Percentiles rank a stretch among this genome's conserved stretches.
Evolutionary conservation across 1,284 basidiomycete species (phyloP).

Genomic region (Ganoderma meredithae): DNA sequence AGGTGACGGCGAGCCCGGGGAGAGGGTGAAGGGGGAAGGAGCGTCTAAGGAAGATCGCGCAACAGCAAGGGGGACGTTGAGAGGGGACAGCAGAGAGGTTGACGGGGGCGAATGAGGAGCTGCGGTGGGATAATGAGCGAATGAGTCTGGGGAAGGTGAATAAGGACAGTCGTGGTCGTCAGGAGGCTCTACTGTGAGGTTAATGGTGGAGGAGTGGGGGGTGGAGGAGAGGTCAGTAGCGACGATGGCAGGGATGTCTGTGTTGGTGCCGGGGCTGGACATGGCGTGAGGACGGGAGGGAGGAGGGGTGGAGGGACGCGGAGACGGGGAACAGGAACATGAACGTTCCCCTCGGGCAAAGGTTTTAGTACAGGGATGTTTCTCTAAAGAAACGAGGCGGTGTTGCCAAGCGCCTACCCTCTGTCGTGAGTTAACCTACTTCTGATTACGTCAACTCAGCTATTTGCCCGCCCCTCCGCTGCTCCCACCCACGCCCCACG

Average conservation of each 20-base stretch:
- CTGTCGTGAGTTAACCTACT: not conserved
- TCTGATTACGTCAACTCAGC: not conserved
- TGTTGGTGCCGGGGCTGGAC: slow-evolving; percentile 27
- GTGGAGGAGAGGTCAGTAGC: slow-evolving; percentile 38
- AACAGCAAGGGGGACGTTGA: slow-evolving; percentile 25
- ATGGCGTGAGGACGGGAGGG: slow-evolving; percentile 16
- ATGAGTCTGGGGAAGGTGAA: slow-evolving; percentile 17
- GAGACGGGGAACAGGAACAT: slow-evolving; percentile 14
- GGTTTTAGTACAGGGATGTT: not conserved
- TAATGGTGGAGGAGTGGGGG: slow-evolving; percentile 27
- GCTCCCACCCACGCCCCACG: not conserved
- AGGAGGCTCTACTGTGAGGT: slow-evolving; percentile 22
- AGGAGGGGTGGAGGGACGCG: slow-evolving; percentile 1
- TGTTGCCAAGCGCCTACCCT: not conserved
- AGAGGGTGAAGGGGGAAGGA: slow-evolving; percentile 28
- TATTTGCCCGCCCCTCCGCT: not conserved
- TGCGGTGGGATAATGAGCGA: slow-evolving; percentile 15
- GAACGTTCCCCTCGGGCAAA: not conserved
- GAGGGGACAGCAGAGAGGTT: slow-evolving; percentile 29
- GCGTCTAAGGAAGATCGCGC: slow-evolving; percentile 32
- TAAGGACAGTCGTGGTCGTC: slow-evolving; percentile 20
- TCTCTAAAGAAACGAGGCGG: slow-evolving; percentile 3
- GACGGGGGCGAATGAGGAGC: slow-evolving; percentile 21
- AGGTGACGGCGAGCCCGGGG: slow-evolving; percentile 37
- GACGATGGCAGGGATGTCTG: slow-evolving; percentile 37